phyloP scores from a whole-genome alignment of 352 stramenopile species.

The Phytophthora kernoviae region DNA sequence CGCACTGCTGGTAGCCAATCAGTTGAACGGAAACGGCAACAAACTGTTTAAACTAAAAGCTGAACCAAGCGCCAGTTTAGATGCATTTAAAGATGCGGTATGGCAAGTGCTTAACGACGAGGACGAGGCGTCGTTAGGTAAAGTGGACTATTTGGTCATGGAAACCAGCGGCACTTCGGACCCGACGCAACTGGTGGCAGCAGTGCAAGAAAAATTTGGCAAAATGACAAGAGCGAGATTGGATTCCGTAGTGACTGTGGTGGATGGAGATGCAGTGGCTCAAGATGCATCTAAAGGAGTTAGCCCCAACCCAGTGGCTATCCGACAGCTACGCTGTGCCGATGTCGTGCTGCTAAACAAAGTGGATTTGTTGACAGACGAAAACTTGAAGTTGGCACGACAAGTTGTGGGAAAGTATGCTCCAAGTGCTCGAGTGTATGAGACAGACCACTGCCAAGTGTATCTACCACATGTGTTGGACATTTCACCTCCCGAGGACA shows the following conservation, averaged over 20 bases:
- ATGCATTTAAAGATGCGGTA: slow-evolving; percentile 75
- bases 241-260: slow-evolving; percentile 77
- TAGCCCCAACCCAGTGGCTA: slow-evolving; percentile 46
- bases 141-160: slow-evolving; percentile 82
- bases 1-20: slow-evolving; percentile 59
- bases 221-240: slow-evolving; percentile 80
- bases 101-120: slow-evolving; percentile 52
- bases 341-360: slow-evolving; percentile 88
- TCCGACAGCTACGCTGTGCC: slow-evolving; percentile 68
- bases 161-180: slow-evolving; percentile 81
- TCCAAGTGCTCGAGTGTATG: slow-evolving; percentile 63
- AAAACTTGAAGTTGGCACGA: slow-evolving; percentile 27
- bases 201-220: slow-evolving; percentile 76
- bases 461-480: slow-evolving; percentile 80
- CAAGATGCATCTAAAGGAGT: slow-evolving; percentile 36
- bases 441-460: slow-evolving; percentile 63
- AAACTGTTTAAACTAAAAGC: slow-evolving; percentile 39
- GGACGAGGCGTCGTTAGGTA: slow-evolving; percentile 27
- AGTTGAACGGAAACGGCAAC: slow-evolving; percentile 23
- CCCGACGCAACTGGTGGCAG: slow-evolving; percentile 64
- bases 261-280: slow-evolving; percentile 74
- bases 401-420: slow-evolving; percentile 47
- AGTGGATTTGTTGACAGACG: slow-evolving; percentile 63
- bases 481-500: slow-evolving; percentile 58
- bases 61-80: slow-evolving; percentile 29